Base-by-base conservation (phyloP, 768 basidiomycete species). In the Dentipellis sp. region DNA sequence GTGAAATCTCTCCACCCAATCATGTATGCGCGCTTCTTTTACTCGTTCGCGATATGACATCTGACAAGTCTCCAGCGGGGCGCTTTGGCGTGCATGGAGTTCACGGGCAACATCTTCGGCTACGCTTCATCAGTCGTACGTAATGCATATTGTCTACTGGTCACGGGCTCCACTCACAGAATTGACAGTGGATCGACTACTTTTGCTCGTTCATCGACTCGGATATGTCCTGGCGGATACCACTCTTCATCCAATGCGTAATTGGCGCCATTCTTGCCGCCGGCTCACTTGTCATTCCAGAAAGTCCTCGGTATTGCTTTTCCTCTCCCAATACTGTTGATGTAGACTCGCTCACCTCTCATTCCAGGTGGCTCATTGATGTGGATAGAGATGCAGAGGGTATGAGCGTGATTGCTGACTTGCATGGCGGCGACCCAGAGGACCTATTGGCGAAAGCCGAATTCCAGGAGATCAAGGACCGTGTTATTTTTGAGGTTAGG, bases 21-120 rank as follows among this genome's bases (percentile, higher is more conserved):
- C 91, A 94, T 72, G 91, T 89, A 17, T 45, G 39, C 39, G 34
- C 51, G n/a, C 52, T 38, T 38, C 16, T 23, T 17, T 29, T 45
- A 46, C 2, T 52, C 40, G 54, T 10, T n/a, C 34, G 12, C 46
- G 19, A 54, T 50, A 21, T 50, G 48, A 50, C 23, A 7, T 52
- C 29, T 22, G 54, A 56, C 50, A 53, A 45, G 53, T 55, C 5
- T 14, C 38, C 63, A 94, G 86, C 82, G 94, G 62, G 94, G 94
- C 50, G 84, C 89, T 42, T 75, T 97, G 42, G 94, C 93, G 2
- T 94, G 91, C 64, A 92, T 97, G 80, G 94, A 97, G 65, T 97
- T 97, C 67, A 94, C 94, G 2, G 86, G 87, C 59, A 95, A 95
- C 66, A 84, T 97, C 63, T 73, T 91, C 48, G 94, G 94, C 52